Evolutionary conservation across 2,329 filamentous ascomycete genomes (phyloP).

Genomic region (Beauveria brongniartii): DNA sequence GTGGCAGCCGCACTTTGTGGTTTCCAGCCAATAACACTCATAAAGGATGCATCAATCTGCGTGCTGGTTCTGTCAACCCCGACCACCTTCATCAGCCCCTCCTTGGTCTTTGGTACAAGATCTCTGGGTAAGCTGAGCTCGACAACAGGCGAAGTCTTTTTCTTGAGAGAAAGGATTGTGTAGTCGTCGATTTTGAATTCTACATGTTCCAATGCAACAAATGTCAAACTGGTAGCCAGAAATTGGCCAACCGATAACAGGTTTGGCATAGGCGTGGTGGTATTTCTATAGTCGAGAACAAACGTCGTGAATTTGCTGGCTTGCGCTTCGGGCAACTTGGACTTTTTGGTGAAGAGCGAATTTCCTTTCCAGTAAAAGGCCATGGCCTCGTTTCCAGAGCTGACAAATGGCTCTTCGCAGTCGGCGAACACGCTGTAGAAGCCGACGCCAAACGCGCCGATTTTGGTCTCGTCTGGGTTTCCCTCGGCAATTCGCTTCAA

Average conservation of each 20-base stretch:
- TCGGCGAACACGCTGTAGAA: slow-evolving; percentile 99
- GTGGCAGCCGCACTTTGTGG: slow-evolving; percentile 35
- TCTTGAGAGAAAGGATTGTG: slow-evolving; percentile 67
- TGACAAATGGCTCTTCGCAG: slow-evolving; percentile 95
- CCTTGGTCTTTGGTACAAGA: slow-evolving; percentile 73
- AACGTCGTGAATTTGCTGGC: slow-evolving; percentile 74
- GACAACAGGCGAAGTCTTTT: slow-evolving; percentile 75
- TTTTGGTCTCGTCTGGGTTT: slow-evolving; percentile 98
- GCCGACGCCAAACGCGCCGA: slow-evolving; percentile 94
- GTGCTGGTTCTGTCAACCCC: slow-evolving; percentile 78
- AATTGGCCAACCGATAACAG: slow-evolving; percentile 85
- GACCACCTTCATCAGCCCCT: slow-evolving; percentile 79
- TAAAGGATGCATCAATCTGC: slow-evolving; percentile 85
- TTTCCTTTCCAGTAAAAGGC: slow-evolving; percentile 99
- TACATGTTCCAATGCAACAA: slow-evolving; percentile 80
- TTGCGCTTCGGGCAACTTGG: slow-evolving; percentile 62
- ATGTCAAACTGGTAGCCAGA: slow-evolving; percentile 87
- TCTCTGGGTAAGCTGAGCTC: slow-evolving; percentile 67
- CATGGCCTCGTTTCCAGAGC: slow-evolving; percentile 87
- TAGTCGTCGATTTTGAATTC: slow-evolving; percentile 89
- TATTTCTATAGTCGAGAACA: slow-evolving; percentile 86
- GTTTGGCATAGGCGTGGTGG: slow-evolving; percentile 77
- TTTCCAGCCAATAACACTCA: slow-evolving; percentile 83
- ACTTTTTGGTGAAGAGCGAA: slow-evolving; percentile 82
- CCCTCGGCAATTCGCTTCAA: slow-evolving; percentile 97